Evolutionary conservation across 2,329 filamentous ascomycete species (phyloP), one percentile per base, ranked within the genome.

Genomic region (Volutella citrinella): DNA sequence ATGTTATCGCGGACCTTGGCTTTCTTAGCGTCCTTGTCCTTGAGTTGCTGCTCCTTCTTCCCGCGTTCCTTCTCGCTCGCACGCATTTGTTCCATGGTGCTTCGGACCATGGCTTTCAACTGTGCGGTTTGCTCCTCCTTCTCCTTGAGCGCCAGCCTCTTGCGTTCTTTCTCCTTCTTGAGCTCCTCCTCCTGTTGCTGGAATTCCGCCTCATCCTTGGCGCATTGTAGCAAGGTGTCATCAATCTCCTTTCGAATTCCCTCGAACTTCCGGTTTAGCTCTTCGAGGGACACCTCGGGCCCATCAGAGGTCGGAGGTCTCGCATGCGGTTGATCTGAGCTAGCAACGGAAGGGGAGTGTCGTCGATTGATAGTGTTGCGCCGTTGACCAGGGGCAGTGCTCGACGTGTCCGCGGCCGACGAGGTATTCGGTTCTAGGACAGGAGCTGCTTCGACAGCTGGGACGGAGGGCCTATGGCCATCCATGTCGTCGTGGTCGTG

Each of bases 81-180:
- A 29, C 88, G 80, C 68, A 94, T 95, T 45, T 86, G 74, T 33
- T 87, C 80, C 59, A 94, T 88, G 6, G 90, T 79, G 27, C 78
- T 79, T 32, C 87, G 82, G 33, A 94, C 82, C 55, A 91, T 83
- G 43, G 84, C 84, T 53, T 85, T 87, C 34, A 96, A 65, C 54
- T 89, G 88, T 27, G 87, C 82, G 30, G 88, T 96, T 31, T 82
- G 85, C 52, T 94, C 88, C 46, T 97, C 91, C 59, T 94, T 95
- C 54, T 95, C 87, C 57, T 87, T 93, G 34, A 93, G 71, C 14
- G 82, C 74, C 42, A 83, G 82, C 51, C 77, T 82, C 57, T 95
- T 80, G 31, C 83, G 76, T 46, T 94, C 87, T 40, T 87, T 84
- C 51, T 95, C 87, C 38, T 80, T 80, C 34, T 82, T 78, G 19